Base-by-base conservation (phyloP, 163 green algal species). In the Volvox carteri region DNA sequence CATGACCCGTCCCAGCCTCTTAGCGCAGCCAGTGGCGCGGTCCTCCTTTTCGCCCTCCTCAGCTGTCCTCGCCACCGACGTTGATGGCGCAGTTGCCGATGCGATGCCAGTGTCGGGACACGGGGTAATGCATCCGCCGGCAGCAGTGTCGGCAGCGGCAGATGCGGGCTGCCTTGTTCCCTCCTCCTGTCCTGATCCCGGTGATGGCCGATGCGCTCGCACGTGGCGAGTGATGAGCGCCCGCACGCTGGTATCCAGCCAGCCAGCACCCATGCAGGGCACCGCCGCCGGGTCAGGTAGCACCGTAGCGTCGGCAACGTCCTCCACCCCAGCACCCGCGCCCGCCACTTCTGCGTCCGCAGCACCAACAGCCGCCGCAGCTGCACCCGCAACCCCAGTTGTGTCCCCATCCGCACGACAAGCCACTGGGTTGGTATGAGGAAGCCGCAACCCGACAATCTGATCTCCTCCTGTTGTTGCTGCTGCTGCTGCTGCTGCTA, bases 1-100 rank as follows among this genome's bases (percentile, higher is more conserved):
- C 52, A 85, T 28, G 35, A 85, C 33, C 14, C 77, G 77, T 4
- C 28, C 33, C 77, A 72, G 33, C 77, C n/a, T n/a, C n/a, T n/a
- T n/a, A n/a, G n/a, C 77, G 77, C 73, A 28, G 44, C 70, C 25
- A 39, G 23, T 52, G 70, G 28, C 56, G 25, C 70, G 1, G n/a
- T 65, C 23, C 73, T 56, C 42, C 12, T 62, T 65, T 25, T 76
- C 33, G 35, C 67, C 67, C 30, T 21, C 9, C 12, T 46, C 18
- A 50, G 18, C 12, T 21, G 35, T 76, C 3, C n/a, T 2, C n/a
- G 30, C 67, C 67, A 25, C 7, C 37, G 67, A 35, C 14, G 67
- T 23, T 50, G 67, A 12, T 46, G 37, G 8, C 35, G 11, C 33
- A 30, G 8, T 7, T 28, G 67, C 67, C 28, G 67, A 2, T 25